Evolutionary conservation across 768 basidiomycete species (phyloP), one percentile per base, ranked within the genome.

Genomic region (Tephrocybe sp.): DNA sequence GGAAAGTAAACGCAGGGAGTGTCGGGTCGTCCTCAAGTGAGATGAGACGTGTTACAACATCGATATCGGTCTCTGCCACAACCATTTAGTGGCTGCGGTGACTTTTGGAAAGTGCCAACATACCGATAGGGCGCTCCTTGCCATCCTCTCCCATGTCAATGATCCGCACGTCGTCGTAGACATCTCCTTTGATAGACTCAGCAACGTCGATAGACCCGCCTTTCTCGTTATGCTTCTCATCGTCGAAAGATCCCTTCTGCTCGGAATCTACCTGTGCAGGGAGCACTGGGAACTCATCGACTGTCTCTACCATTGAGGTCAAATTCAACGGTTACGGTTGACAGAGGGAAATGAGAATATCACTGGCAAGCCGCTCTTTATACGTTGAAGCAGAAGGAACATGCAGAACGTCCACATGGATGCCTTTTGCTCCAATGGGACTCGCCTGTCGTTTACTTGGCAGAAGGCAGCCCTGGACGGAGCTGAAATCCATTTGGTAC

Each of bases 11-110:
- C 0, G 71, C 67, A 0, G 73, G 78, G 0, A 79, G 67, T 0
- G 67, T 67, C 0, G 81, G 75, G 58, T 81, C 79, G 55, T 81
- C 80, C 36, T 79, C 78, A 15, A 80, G 68, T 1, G 78, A 79
- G 51, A 81, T 74, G 11, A 80, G 70, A 41, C 76, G 76, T 14
- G 73, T 72, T 8, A 73, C 76, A 24, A 74, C 66, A 55, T 80
- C 78, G 30, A 70, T 46, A 51, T 75, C 74, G 8, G 77, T 78
- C 51, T 71, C 78, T 54, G n/a, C 4, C 41, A 40, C n/a, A 12
- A 38, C 21, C 3, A 6, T 33, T 20, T 11, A 18, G 8, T 30
- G 14, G n/a, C 37, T 18, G 24, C 38, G 26, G 20, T 15, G n/a
- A n/a, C n/a, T 28, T 41, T 17, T 14, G 14, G 17, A 42, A 15